phyloP scores from a whole-genome alignment of 2,329 filamentous ascomycete species.

The Paraconiothyrium sp. region DNA sequence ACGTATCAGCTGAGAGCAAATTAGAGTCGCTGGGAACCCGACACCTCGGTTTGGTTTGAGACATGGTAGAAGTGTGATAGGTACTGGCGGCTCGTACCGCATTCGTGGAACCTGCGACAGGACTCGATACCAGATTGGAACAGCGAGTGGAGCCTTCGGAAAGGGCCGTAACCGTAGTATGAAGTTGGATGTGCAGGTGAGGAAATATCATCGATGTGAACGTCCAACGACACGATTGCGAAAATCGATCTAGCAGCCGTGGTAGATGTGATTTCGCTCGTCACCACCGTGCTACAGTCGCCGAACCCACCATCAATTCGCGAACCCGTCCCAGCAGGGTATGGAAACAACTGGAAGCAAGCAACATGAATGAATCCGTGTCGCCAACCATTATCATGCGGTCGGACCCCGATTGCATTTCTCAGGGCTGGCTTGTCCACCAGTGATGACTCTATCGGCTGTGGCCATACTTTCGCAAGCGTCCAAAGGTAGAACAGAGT shows the following conservation, averaged over 20 bases:
- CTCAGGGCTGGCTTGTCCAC: neutral
- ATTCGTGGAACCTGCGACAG: neutral
- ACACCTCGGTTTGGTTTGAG: neutral
- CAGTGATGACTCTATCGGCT: neutral
- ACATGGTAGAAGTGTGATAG: neutral
- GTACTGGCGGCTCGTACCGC: constrained; percentile 8
- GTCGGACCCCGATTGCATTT: neutral
- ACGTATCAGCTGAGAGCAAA: neutral
- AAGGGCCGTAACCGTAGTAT: neutral
- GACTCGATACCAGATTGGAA: neutral
- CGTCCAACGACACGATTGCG: neutral
- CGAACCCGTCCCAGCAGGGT: neutral
- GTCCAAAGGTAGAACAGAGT: neutral
- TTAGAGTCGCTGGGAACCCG: constrained; percentile 2
- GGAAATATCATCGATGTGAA: neutral
- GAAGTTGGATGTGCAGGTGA: neutral
- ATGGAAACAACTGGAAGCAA: neutral
- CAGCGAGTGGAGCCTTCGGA: neutral
- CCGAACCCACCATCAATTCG: neutral
- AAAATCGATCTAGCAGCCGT: neutral
- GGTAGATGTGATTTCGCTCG: neutral
- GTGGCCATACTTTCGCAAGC: neutral
- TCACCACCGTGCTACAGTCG: neutral
- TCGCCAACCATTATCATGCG: neutral
- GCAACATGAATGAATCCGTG: neutral